Percentiles rank a stretch among this genome's conserved stretches.
Conservation (phyloP, 148 eudicot genomes). For the Vaccinium darrowii region DNA sequence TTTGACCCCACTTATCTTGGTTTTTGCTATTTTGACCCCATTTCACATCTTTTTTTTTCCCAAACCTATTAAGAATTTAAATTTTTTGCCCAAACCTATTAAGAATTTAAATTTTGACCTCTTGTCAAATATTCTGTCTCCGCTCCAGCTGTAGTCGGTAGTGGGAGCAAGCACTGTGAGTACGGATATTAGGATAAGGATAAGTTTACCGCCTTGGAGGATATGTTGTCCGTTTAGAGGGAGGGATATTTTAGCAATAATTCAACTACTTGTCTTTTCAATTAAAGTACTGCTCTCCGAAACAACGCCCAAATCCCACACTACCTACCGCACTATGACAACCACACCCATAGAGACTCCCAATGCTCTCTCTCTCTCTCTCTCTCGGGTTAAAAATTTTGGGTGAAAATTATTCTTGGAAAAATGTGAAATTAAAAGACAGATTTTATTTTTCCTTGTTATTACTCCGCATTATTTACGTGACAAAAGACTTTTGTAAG, state of each 20-base stretch:
- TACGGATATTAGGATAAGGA: background rate
- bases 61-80: too few relatives aligned
- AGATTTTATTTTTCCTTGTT: background rate
- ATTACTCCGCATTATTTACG: too few relatives aligned
- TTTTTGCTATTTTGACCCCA: too few relatives aligned
- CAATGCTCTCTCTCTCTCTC: background rate
- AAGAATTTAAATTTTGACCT: too few relatives aligned
- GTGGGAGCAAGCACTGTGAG: background rate
- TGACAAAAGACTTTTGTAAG: background rate
- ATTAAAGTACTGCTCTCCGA: background rate
- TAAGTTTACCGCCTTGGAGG: background rate
- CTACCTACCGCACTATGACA: background rate
- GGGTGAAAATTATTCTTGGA: background rate
- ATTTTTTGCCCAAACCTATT: too few relatives aligned
- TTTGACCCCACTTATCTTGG: too few relatives aligned
- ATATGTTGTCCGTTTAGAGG: background rate
- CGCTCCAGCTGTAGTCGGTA: background rate
- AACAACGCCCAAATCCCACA: background rate
- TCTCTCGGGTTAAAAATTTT: background rate
- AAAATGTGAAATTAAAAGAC: background rate
- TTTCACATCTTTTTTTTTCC: too few relatives aligned
- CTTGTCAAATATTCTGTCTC: too few relatives aligned
- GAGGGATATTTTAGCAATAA: background rate
- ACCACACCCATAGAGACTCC: background rate
- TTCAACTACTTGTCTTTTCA: background rate